Conservation (phyloP, 768 basidiomycete species). For the Boletus patriciae region DNA sequence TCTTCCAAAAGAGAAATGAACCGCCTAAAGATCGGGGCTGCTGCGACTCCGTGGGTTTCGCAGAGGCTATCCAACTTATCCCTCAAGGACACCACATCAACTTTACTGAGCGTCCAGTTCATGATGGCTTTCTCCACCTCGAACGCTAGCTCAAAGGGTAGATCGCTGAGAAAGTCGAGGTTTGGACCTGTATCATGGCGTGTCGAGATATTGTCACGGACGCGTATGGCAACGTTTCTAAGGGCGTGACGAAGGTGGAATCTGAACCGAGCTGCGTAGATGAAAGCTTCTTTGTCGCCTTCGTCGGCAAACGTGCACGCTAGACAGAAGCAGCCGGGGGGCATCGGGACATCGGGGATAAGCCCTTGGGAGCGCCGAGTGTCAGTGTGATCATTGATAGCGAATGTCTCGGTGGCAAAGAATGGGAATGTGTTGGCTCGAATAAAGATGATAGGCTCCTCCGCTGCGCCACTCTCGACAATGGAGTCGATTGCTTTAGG, state of each 20-base stretch:
- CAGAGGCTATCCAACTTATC: constrained; percentile 22
- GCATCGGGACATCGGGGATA: constrained; percentile 22
- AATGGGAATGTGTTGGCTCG: constrained; percentile 34
- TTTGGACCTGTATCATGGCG: neutral
- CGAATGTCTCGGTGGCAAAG: constrained; percentile 16
- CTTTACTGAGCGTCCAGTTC: constrained; percentile 26
- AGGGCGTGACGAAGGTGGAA: constrained; percentile 21
- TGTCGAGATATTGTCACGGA: constrained; percentile 19
- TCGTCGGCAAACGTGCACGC: constrained; percentile 30
- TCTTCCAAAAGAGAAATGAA: constrained; percentile 26
- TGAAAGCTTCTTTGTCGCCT: constrained; percentile 31
- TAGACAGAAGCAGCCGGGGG: constrained; percentile 32
- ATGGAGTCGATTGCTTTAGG: constrained; percentile 24
- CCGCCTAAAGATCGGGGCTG: constrained; percentile 24
- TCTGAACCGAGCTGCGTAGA: constrained; percentile 19
- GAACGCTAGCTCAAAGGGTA: constrained; percentile 39
- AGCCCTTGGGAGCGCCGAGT: constrained; percentile 29
- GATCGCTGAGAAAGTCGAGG: constrained; percentile 26
- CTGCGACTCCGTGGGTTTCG: constrained; percentile 9
- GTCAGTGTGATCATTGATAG: neutral
- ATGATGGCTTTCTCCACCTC: constrained; percentile 40
- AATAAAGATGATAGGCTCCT: constrained; percentile 31
- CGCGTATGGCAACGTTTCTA: constrained; percentile 6
- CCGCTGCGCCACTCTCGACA: constrained; percentile 5
- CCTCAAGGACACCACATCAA: constrained; percentile 25